Evolutionary conservation across 2,329 filamentous ascomycete species (phyloP).

Genomic region (Trichoderma brevicompactum): DNA sequence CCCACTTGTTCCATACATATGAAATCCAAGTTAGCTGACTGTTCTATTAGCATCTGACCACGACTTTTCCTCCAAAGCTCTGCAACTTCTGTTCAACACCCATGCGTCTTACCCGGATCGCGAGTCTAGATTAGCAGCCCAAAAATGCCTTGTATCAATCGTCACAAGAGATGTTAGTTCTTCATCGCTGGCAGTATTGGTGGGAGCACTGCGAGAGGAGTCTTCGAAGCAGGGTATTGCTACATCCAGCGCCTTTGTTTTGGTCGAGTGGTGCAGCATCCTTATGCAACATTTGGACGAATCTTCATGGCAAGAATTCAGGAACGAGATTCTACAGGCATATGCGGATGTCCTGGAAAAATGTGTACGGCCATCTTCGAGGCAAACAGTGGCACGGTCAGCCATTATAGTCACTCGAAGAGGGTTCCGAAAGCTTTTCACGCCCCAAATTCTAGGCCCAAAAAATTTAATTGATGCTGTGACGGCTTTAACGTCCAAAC

Average conservation of each 20-base stretch:
- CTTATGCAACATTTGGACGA: constrained; percentile 73
- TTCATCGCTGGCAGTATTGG: constrained; percentile 65
- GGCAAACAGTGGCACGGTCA: constrained; percentile 69
- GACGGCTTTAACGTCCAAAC: constrained; percentile 69
- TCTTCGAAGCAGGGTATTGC: constrained; percentile 78
- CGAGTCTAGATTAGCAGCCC: constrained; percentile 78
- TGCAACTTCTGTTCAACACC: constrained; percentile 83
- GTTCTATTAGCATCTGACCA: constrained; percentile 48
- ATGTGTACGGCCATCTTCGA: constrained; percentile 69
- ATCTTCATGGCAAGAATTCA: constrained; percentile 67
- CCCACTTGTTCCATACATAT: constrained; percentile 18
- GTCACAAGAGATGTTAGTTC: constrained; percentile 60
- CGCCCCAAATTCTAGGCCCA: constrained; percentile 57
- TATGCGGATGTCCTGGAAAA: constrained; percentile 77
- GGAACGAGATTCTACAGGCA: constrained; percentile 67
- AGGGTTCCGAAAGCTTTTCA: constrained; percentile 75
- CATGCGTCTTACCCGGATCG: constrained; percentile 88
- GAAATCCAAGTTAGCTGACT: constrained; percentile 32
- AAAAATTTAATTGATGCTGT: constrained; percentile 68
- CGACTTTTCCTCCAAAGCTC: constrained; percentile 52
- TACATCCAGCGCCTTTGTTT: constrained; percentile 78
- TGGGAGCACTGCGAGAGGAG: constrained; percentile 71
- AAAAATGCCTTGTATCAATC: constrained; percentile 75
- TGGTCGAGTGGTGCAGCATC: constrained; percentile 87
- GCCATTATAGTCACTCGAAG: constrained; percentile 79